Evolutionary conservation across 2,329 filamentous ascomycete species (phyloP).

Genomic region (Fusarium verrucosum): DNA sequence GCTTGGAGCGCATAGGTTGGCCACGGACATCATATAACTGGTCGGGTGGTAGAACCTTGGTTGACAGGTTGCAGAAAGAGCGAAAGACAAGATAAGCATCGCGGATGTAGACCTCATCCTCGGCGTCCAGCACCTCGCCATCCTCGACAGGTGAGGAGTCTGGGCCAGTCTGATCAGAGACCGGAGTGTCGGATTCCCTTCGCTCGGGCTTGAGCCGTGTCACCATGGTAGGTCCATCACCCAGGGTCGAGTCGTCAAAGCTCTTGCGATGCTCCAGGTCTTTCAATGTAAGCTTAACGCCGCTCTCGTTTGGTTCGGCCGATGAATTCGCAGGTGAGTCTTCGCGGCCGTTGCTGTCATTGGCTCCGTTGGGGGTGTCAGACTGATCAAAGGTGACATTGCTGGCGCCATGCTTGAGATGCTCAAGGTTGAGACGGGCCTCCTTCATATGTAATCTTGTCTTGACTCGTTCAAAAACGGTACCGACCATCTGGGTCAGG

Average conservation of each 20-base stretch:
- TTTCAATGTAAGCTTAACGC: constrained; percentile 70
- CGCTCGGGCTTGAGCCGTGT: constrained; percentile 65
- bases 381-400: constrained; percentile 61
- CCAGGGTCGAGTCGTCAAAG: constrained; percentile 73
- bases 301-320: constrained; percentile 48
- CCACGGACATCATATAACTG: constrained; percentile 93
- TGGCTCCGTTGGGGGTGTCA: constrained; percentile 50
- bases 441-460: constrained; percentile 87
- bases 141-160: constrained; percentile 66
- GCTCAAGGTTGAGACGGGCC: constrained; percentile 68
- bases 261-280: constrained; percentile 74
- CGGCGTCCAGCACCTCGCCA: constrained; percentile 69
- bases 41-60: constrained; percentile 87
- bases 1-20: constrained; percentile 96
- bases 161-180: constrained; percentile 63
- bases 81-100: constrained; percentile 97
- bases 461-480: constrained; percentile 95
- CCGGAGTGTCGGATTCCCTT: constrained; percentile 54
- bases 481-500: constrained; percentile 97
- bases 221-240: constrained; percentile 74
- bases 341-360: constrained; percentile 52
- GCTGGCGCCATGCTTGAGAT: constrained; percentile 62
- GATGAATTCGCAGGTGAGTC: constrained; percentile 45
- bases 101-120: constrained; percentile 96
- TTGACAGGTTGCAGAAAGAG: constrained; percentile 96